Evolutionary conservation across 441 rosid species (phyloP).

Genomic region (Sinapis alba): DNA sequence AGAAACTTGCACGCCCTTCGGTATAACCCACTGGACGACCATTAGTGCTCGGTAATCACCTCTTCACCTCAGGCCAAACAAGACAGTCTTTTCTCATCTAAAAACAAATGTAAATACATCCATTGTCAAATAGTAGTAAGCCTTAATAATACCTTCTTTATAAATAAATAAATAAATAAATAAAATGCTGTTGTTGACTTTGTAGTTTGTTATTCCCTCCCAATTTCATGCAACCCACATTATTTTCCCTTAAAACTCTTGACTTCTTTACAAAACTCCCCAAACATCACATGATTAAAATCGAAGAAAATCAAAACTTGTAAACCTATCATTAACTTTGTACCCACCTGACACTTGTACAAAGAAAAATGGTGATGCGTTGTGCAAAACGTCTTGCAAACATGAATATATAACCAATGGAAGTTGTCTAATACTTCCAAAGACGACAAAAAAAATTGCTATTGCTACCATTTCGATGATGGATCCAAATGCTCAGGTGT

Average conservation of each 20-base stretch:
- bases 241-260: no score
- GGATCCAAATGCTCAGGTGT: background rate
- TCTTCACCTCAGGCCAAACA: background rate
- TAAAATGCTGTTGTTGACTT: background rate
- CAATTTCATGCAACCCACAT: background rate
- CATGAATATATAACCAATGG: background rate
- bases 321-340: background rate
- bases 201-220: background rate
- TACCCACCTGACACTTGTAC: background rate
- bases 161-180: no score
- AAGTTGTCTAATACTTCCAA: background rate
- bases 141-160: background rate
- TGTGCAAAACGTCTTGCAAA: background rate
- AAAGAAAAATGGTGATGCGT: background rate
- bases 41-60: constrained; percentile 22
- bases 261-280: background rate
- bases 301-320: background rate
- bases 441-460: background rate
- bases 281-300: background rate
- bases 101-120: background rate
- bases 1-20: constrained; percentile 49
- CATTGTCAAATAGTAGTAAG: background rate
- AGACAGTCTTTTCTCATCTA: background rate
- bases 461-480: background rate
- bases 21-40: background rate